Base-by-base conservation (phyloP, 805 yeast genomes). In the Candida coquimbonensis region DNA sequence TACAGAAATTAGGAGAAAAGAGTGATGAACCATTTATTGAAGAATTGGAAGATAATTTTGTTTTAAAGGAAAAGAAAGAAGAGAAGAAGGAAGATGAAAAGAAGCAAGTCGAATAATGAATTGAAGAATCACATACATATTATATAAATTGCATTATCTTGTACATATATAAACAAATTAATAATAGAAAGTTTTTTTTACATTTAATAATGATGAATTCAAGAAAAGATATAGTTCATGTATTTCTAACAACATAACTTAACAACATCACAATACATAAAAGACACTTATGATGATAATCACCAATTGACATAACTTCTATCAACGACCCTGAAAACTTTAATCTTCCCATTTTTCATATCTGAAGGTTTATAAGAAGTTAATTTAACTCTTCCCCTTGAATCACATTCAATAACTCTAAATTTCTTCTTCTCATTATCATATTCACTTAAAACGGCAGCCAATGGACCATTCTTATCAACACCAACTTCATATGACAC, bases 291-390 rank as follows among this genome's bases (percentile, higher is more conserved):
- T 21, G 24, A 21, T 21, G 2, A 34, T 7, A 12, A 21, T 36
- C 52, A 78, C 96, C 96, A 89, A 5, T 81, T 83, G 37, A 88
- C 75, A 56, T 74, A 81, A 33, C 76, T 80, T 49, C 87, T 77
- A 12, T 86, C 87, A 31, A 89, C 83, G 7, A 78, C 77, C 58
- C 98, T 77, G 65, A 81, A 93, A 5, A 90, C 86, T 51, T 86
- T 75, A 12, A 91, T 67, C 54, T 79, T 80, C 5, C 99, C 99
- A 48, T 78, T 69, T 59, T 77, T 81, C 76, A 91, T 73, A 48
- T 87, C 95, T 3, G 76, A 68, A 4, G 90, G 61, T 55, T 79
- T 80, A 61, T 83, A 85, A 38, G 84, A 74, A 38, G 78, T 81
- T 47, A 74, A 75, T 48, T 69, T 75, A 36, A 84, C 71, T 43